Percentiles rank a stretch among this genome's conserved stretches.
These are phyloP conservation scores for Coffea eugenioides DNA, from an alignment of 257 asterid species.

Conservation along the genomic window DNA sequence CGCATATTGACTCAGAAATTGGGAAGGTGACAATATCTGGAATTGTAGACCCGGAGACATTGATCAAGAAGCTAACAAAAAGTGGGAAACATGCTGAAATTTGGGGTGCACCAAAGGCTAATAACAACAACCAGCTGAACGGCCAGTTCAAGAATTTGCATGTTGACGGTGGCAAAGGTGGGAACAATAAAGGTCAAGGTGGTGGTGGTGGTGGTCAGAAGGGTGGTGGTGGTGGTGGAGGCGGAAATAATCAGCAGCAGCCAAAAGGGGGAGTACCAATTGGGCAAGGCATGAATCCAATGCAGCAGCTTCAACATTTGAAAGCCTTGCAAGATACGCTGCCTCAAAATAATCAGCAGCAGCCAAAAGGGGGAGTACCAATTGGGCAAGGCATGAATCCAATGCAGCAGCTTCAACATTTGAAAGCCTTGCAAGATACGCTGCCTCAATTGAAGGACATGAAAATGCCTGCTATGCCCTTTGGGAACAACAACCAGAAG, in stretches of 20 bases:
- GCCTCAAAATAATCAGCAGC: constrained; percentile 4
- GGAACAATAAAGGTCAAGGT: constrained; percentile 8
- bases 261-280: constrained; percentile 13
- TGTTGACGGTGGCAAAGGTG: constrained; percentile 46
- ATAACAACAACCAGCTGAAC: constrained; percentile 46
- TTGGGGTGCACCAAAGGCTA: constrained; percentile 79
- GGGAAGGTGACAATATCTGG: constrained; percentile 97
- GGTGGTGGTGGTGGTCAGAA: constrained; percentile 25
- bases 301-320: constrained; percentile 21
- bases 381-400: constrained; percentile 11
- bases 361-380: constrained; percentile 14
- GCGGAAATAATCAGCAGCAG: constrained; percentile 15
- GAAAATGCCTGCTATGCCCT: constrained; percentile 36
- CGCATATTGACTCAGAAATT: constrained; percentile 67
- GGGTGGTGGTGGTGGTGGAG: constrained; percentile 14
- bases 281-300: constrained; percentile 11
- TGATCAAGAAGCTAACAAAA: constrained; percentile 80
- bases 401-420: constrained; percentile 17
- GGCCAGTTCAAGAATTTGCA: constrained; percentile 64
- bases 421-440: constrained; percentile 23
- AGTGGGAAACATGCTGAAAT: constrained; percentile 80
- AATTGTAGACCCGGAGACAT: constrained; percentile 68
- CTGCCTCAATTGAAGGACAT: constrained; percentile 19
- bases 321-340: constrained; percentile 22
- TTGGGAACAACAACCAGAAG: constrained; percentile 33